A percentile compares a stretch with the other conserved stretches of the same genome.
Evolutionary conservation across 768 basidiomycete genomes (phyloP).

Genomic region (Suillus fuscotomentosus): DNA sequence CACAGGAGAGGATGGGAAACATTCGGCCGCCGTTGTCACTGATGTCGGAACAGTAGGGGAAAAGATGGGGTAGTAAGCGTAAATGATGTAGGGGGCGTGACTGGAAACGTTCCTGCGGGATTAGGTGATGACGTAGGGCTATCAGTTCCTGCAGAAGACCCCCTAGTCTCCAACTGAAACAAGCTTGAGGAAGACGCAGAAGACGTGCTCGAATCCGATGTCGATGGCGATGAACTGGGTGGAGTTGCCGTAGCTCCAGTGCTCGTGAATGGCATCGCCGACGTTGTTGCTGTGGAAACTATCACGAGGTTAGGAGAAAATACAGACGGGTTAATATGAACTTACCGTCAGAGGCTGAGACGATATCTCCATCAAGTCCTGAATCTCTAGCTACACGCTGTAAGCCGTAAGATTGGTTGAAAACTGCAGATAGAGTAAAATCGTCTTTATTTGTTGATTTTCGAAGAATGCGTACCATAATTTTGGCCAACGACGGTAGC

Average conservation of each 20-base stretch:
- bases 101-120: not conserved
- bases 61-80: not conserved
- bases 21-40: not conserved
- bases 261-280: not conserved
- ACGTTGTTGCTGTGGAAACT: not conserved
- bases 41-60: not conserved
- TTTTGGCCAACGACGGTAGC: too few relatives aligned
- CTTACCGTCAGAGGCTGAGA: not conserved
- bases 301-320: not conserved
- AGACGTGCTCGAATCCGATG: not conserved
- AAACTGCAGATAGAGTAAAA: not conserved
- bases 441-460: not conserved
- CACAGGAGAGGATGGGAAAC: not conserved
- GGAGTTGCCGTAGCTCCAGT: not conserved
- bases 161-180: not conserved
- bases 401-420: not conserved
- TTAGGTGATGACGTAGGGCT: not conserved
- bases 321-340: not conserved
- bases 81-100: not conserved
- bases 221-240: not conserved
- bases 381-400: not conserved
- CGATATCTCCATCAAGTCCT: not conserved
- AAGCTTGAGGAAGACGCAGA: not conserved
- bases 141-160: too few relatives aligned
- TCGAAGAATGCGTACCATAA: not conserved